phyloP scores from a whole-genome alignment of 164 flowering plant species.

The Hamamelis virginiana region DNA sequence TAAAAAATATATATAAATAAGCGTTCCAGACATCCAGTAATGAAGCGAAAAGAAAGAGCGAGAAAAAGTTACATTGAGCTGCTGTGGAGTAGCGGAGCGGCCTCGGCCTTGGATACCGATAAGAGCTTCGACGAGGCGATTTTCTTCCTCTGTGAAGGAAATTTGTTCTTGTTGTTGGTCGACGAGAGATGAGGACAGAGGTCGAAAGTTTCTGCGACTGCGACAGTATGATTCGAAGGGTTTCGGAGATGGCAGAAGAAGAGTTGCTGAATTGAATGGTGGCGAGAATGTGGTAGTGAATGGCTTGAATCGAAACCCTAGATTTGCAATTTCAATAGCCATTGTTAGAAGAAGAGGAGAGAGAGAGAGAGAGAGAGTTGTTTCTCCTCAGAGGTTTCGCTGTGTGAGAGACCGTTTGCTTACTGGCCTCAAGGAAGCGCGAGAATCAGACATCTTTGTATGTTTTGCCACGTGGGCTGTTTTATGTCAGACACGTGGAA shows the following conservation, averaged over 20 bases:
- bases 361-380: no score
- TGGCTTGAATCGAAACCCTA: slow-evolving; percentile 18
- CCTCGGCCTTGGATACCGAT: slow-evolving; percentile 96
- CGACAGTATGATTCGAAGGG: background rate
- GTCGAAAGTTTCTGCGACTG: slow-evolving; percentile 1
- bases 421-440: no score
- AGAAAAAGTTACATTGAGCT: slow-evolving; percentile 55
- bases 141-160: slow-evolving; percentile 59
- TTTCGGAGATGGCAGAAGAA: slow-evolving; percentile 4
- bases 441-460: no score
- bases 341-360: slow-evolving; percentile 11
- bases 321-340: slow-evolving; percentile 21
- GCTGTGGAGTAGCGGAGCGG: slow-evolving; percentile 73
- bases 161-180: slow-evolving; percentile 24
- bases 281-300: background rate
- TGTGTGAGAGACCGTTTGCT: no score
- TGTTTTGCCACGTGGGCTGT: no score
- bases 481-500: no score
- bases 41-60: background rate
- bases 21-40: background rate
- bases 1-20: no score
- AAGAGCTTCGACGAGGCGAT: slow-evolving; percentile 57
- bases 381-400: no score
- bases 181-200: slow-evolving; percentile 32
- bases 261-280: background rate